Evolutionary conservation across 2,329 filamentous ascomycete species (phyloP), one percentile per base, ranked within the genome.

Genomic region (Nectriaceae sp.): DNA sequence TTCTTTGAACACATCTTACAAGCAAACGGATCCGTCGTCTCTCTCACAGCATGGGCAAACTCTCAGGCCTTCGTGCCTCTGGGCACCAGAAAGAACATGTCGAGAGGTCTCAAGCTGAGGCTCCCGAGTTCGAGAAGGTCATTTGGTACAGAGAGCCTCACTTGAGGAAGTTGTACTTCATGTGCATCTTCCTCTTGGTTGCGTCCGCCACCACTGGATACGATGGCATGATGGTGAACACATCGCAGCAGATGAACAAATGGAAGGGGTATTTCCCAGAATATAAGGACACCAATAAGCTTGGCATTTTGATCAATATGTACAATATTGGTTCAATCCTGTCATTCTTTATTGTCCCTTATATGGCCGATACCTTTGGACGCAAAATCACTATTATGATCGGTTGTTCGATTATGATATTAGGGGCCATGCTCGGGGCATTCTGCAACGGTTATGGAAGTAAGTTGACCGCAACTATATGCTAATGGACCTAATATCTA

Each of bases 191-290:
- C 47, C 70, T 84, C 46, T 79, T 79, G 64, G 68, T 83, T 47
- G 79, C 77, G 11, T 83, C 79, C 26, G 79, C 79, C 40, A 82
- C 78, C 22, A 82, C 78, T 8, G 79, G 79, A 46, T 83, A 81
- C 62, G 80, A 84, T 66, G 78, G 79, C 49, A 76, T 78, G 73
- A 66, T 80, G 43, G 68, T 80, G 61, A 82, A 82, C 65, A 79
- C 77, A 11, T 79, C 76, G 11, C 77, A 81, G 67, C 74, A 78
- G 64, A 76, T 82, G 54, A 67, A 76, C 49, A 62, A 65, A 20
- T 82, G 77, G 76, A 71, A 75, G 50, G 52, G 57, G 4, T 78
- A 71, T 65, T 82, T 81, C 65, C 65, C 68, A 42, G 60, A 70
- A n/a, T 16, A 47, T 26, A 36, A 37, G 18, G 63, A 71, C 46